Evolutionary conservation across 2,329 filamentous ascomycete species (phyloP).

Genomic region (Fusarium tupiense): DNA sequence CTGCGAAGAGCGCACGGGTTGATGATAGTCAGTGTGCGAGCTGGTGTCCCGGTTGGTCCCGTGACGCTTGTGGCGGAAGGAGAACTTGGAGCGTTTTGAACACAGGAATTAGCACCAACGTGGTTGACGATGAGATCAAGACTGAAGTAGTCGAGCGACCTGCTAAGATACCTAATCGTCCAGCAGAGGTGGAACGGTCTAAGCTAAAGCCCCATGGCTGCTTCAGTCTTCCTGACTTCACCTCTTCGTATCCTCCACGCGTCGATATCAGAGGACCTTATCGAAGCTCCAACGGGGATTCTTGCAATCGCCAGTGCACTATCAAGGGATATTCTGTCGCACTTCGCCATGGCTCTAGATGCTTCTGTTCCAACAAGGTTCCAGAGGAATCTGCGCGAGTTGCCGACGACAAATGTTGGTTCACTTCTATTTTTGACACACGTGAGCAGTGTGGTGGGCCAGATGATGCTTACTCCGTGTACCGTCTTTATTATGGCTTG

Average conservation of each 20-base stretch:
- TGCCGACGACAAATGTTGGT: background rate
- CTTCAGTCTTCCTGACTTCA: background rate
- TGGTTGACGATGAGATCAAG: background rate
- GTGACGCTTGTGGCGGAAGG: background rate
- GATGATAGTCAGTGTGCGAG: background rate
- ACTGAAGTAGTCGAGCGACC: background rate
- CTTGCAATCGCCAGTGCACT: background rate
- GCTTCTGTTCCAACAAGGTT: background rate
- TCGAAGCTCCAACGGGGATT: background rate
- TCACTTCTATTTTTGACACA: background rate
- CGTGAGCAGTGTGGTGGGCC: conserved; percentile 5
- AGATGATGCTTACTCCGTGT: background rate
- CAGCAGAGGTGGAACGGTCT: rapidly evolving
- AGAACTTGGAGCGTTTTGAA: background rate
- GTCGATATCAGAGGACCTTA: background rate
- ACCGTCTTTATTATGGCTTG: background rate
- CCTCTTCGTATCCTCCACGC: background rate
- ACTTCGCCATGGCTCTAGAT: background rate
- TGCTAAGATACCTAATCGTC: rapidly evolving
- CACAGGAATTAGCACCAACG: background rate
- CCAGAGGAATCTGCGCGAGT: background rate
- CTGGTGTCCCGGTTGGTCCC: background rate
- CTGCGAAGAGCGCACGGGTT: background rate
- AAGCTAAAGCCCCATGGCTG: background rate
- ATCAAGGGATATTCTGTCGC: background rate